phyloP scores from a whole-genome alignment of 345 rosid genomes.

The Lenwebbia sp. region DNA sequence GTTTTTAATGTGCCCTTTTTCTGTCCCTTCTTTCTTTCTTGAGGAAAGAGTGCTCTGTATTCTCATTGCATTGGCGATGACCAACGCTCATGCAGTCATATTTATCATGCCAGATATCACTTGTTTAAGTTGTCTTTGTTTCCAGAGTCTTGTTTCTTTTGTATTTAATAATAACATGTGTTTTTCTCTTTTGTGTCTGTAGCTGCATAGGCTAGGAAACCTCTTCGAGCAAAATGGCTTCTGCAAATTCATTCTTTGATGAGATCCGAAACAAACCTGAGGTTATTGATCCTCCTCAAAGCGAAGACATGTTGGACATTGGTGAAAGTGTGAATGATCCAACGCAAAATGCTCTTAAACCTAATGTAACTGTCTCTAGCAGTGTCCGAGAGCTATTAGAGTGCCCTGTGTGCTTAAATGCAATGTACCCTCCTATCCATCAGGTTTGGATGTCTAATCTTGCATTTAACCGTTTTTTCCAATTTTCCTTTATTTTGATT shows the following conservation, averaged over 20 bases:
- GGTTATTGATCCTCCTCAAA: slow-evolving; percentile 58
- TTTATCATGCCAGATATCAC: background rate
- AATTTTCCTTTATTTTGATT: background rate
- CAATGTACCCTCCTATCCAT: slow-evolving; percentile 87
- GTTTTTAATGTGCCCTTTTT: background rate
- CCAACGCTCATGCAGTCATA: background rate
- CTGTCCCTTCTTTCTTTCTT: background rate
- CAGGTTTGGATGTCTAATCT: slow-evolving; percentile 34
- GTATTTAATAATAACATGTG: background rate
- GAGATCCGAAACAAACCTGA: slow-evolving; percentile 53
- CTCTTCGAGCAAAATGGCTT: slow-evolving; percentile 19
- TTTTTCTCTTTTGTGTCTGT: background rate
- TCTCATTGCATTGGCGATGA: background rate
- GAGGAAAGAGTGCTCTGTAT: background rate
- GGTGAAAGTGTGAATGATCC: slow-evolving; percentile 48
- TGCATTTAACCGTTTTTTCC: background rate
- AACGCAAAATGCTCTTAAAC: slow-evolving; percentile 33
- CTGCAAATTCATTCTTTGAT: slow-evolving; percentile 43
- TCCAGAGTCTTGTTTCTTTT: background rate
- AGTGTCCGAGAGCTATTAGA: slow-evolving; percentile 75
- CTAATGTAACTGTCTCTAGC: slow-evolving; percentile 53
- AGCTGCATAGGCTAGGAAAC: background rate
- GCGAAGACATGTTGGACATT: slow-evolving; percentile 36
- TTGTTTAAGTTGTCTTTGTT: background rate
- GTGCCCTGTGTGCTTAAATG: slow-evolving; percentile 81